A percentile compares a stretch with the other conserved stretches of the same genome.
Evolutionary conservation across 2,329 filamentous ascomycete species (phyloP).

Genomic region (Fusarium dlaminii): DNA sequence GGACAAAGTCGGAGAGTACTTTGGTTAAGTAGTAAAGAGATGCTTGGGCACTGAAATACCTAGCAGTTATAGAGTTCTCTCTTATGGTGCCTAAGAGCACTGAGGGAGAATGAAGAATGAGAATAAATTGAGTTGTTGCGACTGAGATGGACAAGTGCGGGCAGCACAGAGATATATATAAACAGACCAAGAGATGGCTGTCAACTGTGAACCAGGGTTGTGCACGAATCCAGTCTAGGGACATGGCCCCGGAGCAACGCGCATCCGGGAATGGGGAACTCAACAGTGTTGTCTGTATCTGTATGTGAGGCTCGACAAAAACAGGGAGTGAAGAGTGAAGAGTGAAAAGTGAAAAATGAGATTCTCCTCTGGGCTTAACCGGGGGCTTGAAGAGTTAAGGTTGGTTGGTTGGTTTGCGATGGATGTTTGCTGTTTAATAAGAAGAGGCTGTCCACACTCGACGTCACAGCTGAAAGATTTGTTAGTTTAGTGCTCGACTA

Average conservation of each 20-base stretch:
- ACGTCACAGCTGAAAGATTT: constrained; percentile 9
- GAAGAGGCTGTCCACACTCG: background rate
- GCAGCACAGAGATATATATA: constrained; percentile 9
- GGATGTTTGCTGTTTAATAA: background rate
- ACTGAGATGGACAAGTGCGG: constrained; percentile 3
- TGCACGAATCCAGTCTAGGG: constrained; percentile 11
- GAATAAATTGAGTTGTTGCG: constrained; percentile 2
- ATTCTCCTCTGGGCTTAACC: constrained; percentile 19
- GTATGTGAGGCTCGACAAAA: constrained; percentile 9
- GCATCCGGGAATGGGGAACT: constrained; percentile 18
- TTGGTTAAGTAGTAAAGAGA: background rate
- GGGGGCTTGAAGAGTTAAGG: constrained; percentile 11
- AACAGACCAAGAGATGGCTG: background rate
- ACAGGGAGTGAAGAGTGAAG: constrained; percentile 33
- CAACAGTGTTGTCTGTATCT: background rate
- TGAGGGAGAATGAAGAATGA: background rate
- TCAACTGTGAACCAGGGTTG: constrained; percentile 12
- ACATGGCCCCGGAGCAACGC: constrained; percentile 21
- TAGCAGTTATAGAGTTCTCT: constrained; percentile 1
- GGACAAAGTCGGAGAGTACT: background rate
- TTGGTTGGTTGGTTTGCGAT: constrained; percentile 6
- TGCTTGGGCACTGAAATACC: constrained; percentile 2
- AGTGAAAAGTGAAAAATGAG: constrained; percentile 35
- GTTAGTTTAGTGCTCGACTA: background rate
- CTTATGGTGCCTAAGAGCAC: constrained; percentile 26